These are phyloP conservation scores for Pichia sp. DNA, from an alignment of 1,139 yeast species.

Conservation along the genomic window DNA sequence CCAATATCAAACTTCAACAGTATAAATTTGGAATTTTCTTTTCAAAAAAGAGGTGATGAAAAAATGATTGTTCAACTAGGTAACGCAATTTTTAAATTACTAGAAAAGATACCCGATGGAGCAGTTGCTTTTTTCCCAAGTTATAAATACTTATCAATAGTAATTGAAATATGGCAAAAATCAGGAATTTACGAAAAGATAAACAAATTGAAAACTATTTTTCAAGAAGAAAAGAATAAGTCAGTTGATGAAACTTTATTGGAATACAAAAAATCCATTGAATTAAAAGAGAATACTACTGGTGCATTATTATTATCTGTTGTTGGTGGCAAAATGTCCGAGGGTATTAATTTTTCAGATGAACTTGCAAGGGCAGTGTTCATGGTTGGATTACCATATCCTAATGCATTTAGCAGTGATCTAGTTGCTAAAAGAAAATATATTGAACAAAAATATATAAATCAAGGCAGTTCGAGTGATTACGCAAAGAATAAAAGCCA, in stretches of 20 bases:
- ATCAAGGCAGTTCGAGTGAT: conserved; percentile 36
- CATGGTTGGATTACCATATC: conserved; percentile 87
- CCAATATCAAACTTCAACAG: conserved; percentile 34
- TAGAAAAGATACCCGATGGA: conserved; percentile 59
- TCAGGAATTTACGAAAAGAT: conserved; percentile 32
- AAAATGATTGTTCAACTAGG: conserved; percentile 51
- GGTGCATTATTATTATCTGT: conserved; percentile 73
- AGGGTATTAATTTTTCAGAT: conserved; percentile 89
- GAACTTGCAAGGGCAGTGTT: conserved; percentile 80
- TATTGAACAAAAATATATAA: conserved; percentile 42
- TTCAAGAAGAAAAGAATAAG: conserved; percentile 49
- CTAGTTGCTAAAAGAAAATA: conserved; percentile 65
- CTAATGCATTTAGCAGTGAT: conserved; percentile 81
- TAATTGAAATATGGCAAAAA: conserved; percentile 45
- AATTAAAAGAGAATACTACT: conserved; percentile 6
- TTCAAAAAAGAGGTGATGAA: conserved; percentile 47
- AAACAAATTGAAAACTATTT: conserved; percentile 38
- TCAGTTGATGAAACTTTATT: conserved; percentile 42
- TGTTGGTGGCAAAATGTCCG: conserved; percentile 91
- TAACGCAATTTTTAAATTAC: conserved; percentile 37
- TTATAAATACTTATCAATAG: conserved; percentile 57
- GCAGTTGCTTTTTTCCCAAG: conserved; percentile 82
- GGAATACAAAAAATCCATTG: conserved; percentile 42
- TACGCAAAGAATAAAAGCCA: conserved; percentile 43
- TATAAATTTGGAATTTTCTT: conserved; percentile 57